Percentiles rank a stretch among this genome's conserved stretches.
Evolutionary conservation across 1,139 yeast genomes (phyloP).

Genomic region (Geotrichum cucujoidarum): DNA sequence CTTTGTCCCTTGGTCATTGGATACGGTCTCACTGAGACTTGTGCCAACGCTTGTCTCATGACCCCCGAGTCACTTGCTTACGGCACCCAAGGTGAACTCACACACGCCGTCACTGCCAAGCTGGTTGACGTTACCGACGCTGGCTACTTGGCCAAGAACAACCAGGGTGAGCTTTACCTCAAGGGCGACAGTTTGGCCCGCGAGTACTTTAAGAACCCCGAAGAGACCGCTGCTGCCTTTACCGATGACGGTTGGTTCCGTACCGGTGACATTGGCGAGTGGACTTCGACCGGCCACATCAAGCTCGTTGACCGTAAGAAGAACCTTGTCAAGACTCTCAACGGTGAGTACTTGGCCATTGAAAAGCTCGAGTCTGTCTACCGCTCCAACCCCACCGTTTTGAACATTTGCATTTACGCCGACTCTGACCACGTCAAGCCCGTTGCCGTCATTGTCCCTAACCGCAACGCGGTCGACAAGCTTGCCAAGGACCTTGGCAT

Average conservation of each 20-base stretch:
- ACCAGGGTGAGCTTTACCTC: conserved; percentile 89
- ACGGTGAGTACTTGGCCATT: conserved; percentile 96
- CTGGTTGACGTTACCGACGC: conserved; percentile 89
- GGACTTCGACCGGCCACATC: conserved; percentile 76
- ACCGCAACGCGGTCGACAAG: conserved; percentile 58
- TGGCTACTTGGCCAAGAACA: conserved; percentile 83
- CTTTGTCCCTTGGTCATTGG: conserved; percentile 90
- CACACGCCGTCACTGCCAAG: conserved; percentile 81
- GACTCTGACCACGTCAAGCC: conserved; percentile 85
- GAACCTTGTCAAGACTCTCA: conserved; percentile 90
- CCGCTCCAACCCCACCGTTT: conserved; percentile 73
- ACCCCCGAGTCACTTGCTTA: conserved; percentile 61
- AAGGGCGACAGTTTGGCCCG: conserved; percentile 67
- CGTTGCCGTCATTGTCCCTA: conserved; percentile 82
- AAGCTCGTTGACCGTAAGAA: conserved; percentile 90
- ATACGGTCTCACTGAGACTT: conserved; percentile 94
- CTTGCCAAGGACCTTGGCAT: conserved; percentile 54
- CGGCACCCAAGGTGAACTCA: conserved; percentile 77
- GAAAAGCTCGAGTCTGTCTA: conserved; percentile 81
- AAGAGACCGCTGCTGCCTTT: conserved; percentile 75
- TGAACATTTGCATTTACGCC: conserved; percentile 88
- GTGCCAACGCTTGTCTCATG: conserved; percentile 76
- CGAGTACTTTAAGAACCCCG: conserved; percentile 77
- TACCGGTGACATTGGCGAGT: conserved; percentile 97
- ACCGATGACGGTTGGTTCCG: conserved; percentile 88